phyloP scores from a whole-genome alignment of 2,329 filamentous ascomycete genomes.

The Catunica adiposa region DNA sequence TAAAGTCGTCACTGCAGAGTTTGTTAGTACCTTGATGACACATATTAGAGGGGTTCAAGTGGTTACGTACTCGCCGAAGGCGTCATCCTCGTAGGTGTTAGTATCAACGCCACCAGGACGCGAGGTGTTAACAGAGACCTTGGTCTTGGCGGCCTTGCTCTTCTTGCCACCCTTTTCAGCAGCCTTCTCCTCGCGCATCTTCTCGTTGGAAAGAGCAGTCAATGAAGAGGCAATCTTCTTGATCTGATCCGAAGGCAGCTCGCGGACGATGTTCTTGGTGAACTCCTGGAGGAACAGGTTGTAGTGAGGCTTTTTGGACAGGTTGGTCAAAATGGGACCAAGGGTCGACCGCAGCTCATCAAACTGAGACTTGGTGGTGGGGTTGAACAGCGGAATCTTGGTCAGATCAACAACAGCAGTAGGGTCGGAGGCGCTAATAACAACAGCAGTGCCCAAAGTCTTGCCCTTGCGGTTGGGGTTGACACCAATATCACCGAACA shows the following conservation, averaged over 20 bases:
- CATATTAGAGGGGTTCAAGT: neutral
- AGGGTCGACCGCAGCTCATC: conserved; percentile 60
- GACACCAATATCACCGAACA: conserved; percentile 65
- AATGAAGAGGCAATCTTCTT: conserved; percentile 84
- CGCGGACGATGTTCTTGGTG: conserved; percentile 68
- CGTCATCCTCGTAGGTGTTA: conserved; percentile 55
- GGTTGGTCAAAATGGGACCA: conserved; percentile 57
- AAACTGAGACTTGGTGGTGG: conserved; percentile 74
- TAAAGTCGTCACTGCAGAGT: conserved; percentile 15
- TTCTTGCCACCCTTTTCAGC: conserved; percentile 93
- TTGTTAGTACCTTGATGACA: neutral
- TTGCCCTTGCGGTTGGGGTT: conserved; percentile 49
- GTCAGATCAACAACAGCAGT: conserved; percentile 67
- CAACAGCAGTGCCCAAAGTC: conserved; percentile 45
- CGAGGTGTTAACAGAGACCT: conserved; percentile 60
- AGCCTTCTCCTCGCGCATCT: conserved; percentile 95
- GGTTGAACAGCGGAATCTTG: conserved; percentile 71
- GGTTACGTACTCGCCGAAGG: conserved; percentile 61
- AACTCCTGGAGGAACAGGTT: conserved; percentile 82
- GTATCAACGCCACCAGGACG: conserved; percentile 50
- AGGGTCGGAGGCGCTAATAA: conserved; percentile 57
- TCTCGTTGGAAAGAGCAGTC: conserved; percentile 89
- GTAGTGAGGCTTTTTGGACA: conserved; percentile 82
- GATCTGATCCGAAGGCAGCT: conserved; percentile 80
- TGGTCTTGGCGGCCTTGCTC: conserved; percentile 89